Conservation (phyloP, 2,329 filamentous ascomycete genomes). For the Neopestalotiopsis clavispora region DNA sequence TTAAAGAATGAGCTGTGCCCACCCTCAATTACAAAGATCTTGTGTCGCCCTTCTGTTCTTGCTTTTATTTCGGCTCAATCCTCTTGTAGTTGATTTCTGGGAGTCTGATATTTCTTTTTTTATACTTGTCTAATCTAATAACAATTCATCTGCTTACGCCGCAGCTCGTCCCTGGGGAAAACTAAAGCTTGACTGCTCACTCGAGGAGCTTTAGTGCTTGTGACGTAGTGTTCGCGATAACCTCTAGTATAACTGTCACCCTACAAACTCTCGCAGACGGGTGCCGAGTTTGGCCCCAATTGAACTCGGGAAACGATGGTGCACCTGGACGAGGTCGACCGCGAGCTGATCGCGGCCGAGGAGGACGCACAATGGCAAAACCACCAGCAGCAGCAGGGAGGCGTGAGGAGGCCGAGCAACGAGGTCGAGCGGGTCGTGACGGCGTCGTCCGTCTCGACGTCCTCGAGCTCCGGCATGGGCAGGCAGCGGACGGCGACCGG, state of each 20-base stretch:
- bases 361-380: conserved; percentile 30
- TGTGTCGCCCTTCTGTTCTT: neutral
- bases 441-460: conserved; percentile 55
- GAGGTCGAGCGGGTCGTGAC: conserved; percentile 59
- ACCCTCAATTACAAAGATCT: neutral
- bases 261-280: neutral
- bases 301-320: neutral
- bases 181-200: neutral
- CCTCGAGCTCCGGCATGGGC: conserved; percentile 42
- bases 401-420: conserved; percentile 31
- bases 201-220: neutral
- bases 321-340: conserved; percentile 56
- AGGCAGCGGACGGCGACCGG: conserved; percentile 45
- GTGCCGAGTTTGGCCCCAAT: neutral
- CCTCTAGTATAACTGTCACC: neutral
- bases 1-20: conserved; percentile 3
- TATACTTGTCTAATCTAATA: neutral
- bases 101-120: neutral
- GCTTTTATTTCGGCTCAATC: neutral
- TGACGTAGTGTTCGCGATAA: conserved; percentile 7
- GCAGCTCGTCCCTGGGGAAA: neutral
- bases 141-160: neutral
- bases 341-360: conserved; percentile 58
- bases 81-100: neutral
- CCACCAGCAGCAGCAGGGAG: conserved; percentile 21